phyloP scores from a whole-genome alignment of 2,329 filamentous ascomycete species.

The Daldinia sp. region DNA sequence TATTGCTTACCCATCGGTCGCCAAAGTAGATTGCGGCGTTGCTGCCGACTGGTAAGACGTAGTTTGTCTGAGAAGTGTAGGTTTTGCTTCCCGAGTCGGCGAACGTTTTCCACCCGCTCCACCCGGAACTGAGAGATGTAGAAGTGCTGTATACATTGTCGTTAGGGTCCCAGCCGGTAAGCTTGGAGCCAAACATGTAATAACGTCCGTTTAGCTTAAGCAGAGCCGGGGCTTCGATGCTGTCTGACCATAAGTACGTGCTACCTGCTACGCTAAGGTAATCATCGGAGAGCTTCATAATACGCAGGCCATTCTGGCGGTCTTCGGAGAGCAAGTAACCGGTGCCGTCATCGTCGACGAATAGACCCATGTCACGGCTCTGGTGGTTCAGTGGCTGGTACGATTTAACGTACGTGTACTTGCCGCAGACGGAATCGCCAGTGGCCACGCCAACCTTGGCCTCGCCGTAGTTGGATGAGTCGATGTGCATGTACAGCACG shows the following conservation, averaged over 20 bases:
- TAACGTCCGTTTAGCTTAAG: constrained; percentile 67
- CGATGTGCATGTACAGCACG: constrained; percentile 76
- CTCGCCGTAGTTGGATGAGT: constrained; percentile 66
- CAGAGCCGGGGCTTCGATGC: constrained; percentile 69
- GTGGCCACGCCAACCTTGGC: constrained; percentile 72
- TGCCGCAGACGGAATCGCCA: constrained; percentile 65
- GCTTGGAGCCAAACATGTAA: constrained; percentile 69
- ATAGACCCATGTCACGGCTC: constrained; percentile 67
- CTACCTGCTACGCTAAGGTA: constrained; percentile 61
- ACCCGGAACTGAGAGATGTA: constrained; percentile 64
- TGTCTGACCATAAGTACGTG: constrained; percentile 61
- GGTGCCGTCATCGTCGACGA: constrained; percentile 46
- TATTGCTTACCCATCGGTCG: constrained; percentile 69
- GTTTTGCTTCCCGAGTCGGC: constrained; percentile 64
- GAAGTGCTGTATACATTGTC: constrained; percentile 71
- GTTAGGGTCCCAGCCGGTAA: constrained; percentile 67
- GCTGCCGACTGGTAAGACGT: constrained; percentile 57
- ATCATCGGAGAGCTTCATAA: constrained; percentile 63
- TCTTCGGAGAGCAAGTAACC: constrained; percentile 39
- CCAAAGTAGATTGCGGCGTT: constrained; percentile 67
- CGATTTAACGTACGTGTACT: constrained; percentile 55
- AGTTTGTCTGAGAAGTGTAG: constrained; percentile 68
- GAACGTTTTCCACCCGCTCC: constrained; percentile 68
- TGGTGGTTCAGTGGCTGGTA: constrained; percentile 58
- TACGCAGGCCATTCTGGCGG: constrained; percentile 64